These are phyloP conservation scores for Aeminium ludgeri DNA, from an alignment of 495 filamentous ascomycete genomes.

Conservation along the genomic window DNA sequence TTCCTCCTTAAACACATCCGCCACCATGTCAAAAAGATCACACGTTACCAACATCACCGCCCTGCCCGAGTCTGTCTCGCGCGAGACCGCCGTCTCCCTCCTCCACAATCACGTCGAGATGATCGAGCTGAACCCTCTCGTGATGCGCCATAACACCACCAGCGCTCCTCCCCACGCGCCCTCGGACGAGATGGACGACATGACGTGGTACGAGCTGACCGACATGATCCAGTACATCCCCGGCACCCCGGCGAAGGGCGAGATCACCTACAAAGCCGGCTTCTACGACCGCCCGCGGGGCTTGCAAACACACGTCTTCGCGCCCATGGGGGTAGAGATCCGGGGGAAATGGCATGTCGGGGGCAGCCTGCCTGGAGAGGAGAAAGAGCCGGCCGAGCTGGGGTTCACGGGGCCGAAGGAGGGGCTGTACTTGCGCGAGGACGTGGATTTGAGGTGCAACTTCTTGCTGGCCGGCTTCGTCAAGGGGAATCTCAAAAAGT, in stretches of 20 bases:
- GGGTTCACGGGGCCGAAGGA: constrained; percentile 41
- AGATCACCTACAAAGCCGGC: constrained; percentile 55
- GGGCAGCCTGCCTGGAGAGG: constrained; percentile 48
- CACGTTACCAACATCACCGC: constrained; percentile 55
- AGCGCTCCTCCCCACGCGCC: constrained; percentile 42
- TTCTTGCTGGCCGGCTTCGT: constrained; percentile 54
- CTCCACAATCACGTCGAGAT: constrained; percentile 59
- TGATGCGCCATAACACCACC: constrained; percentile 48
- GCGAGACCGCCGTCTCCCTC: constrained; percentile 48
- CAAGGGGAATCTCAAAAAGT: constrained; percentile 56
- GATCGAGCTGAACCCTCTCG: constrained; percentile 68
- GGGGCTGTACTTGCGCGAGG: constrained; percentile 60
- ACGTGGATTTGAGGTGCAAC: constrained; percentile 63
- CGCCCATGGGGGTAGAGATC: constrained; percentile 51
- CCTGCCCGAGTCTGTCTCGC: constrained; percentile 46
- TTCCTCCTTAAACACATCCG: no score
- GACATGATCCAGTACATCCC: constrained; percentile 61
- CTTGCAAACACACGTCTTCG: constrained; percentile 59
- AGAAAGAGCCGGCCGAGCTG: constrained; percentile 38
- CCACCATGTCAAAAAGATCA: constrained; percentile 33
- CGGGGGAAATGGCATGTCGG: constrained; percentile 48
- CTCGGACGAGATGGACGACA: constrained; percentile 45
- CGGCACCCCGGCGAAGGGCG: constrained; percentile 42
- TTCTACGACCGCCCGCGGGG: constrained; percentile 55
- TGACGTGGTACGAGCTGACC: constrained; percentile 53